These are phyloP conservation scores for Coemansia sp. DNA, from an alignment of 192 early-diverging fungal genomes.

Conservation along the genomic window DNA sequence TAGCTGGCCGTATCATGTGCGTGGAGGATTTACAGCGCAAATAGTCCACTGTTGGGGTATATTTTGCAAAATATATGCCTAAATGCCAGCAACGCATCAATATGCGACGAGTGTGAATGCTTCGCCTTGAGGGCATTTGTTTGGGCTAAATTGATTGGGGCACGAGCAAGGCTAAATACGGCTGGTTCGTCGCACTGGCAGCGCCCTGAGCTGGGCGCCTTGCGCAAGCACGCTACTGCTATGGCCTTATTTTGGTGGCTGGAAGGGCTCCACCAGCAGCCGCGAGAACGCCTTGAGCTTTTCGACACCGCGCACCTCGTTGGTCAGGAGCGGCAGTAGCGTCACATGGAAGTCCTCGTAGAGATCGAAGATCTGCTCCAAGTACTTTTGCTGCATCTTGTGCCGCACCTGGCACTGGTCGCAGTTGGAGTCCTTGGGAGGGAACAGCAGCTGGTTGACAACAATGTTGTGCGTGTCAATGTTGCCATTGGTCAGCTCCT, in stretches of 20 bases:
- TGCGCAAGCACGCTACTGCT: too few relatives aligned
- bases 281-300: conserved; percentile 89
- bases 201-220: too few relatives aligned
- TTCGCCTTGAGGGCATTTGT: too few relatives aligned
- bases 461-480: conserved; percentile 99
- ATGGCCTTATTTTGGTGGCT: conserved; percentile 37
- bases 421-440: conserved; percentile 78
- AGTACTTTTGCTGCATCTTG: conserved; percentile 99
- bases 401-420: conserved; percentile 87
- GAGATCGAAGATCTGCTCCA: conserved; percentile 97
- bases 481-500: conserved; percentile 94
- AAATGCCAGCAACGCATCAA: too few relatives aligned
- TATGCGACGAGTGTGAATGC: too few relatives aligned
- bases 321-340: conserved; percentile 90
- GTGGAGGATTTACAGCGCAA: too few relatives aligned
- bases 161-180: too few relatives aligned
- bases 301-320: conserved; percentile 93
- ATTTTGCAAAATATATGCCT: too few relatives aligned
- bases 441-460: conserved; percentile 96
- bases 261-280: conserved; percentile 81
- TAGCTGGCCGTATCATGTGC: too few relatives aligned
- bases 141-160: too few relatives aligned
- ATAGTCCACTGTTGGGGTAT: too few relatives aligned
- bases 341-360: conserved; percentile 98
- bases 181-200: too few relatives aligned